These are phyloP conservation scores for Friedmanniomyces endolithicus DNA, from an alignment of 495 filamentous ascomycete species.

Conservation along the genomic window DNA sequence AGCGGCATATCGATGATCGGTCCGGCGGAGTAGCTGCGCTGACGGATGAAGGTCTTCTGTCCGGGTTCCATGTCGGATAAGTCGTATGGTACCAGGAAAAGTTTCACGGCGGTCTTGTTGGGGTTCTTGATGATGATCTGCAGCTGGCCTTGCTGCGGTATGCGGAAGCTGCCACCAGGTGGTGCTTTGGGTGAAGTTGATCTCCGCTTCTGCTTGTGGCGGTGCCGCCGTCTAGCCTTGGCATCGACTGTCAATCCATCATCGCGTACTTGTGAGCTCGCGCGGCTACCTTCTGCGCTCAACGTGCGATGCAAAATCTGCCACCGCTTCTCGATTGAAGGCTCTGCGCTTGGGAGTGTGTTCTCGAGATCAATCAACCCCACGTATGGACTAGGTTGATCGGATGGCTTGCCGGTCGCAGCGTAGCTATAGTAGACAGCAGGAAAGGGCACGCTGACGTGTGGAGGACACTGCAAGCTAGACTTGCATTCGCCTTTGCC, in stretches of 20 bases:
- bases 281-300: conserved; percentile 12
- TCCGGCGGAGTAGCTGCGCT: conserved; percentile 85
- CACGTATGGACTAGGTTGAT: conserved; percentile 83
- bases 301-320: conserved; percentile 29
- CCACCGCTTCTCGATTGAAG: conserved; percentile 34
- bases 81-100: conserved; percentile 93
- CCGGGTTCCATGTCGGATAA: conserved; percentile 89
- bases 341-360: conserved; percentile 40
- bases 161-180: conserved; percentile 80
- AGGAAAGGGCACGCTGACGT: conserved; percentile 86
- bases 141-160: conserved; percentile 87
- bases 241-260: conserved; percentile 4
- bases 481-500: conserved; percentile 83
- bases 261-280: conserved; percentile 9
- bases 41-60: conserved; percentile 91
- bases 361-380: conserved; percentile 88
- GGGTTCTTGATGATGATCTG: conserved; percentile 97
- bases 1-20: conserved; percentile 61
- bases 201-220: conserved; percentile 42
- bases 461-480: conserved; percentile 72
- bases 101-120: conserved; percentile 89
- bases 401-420: conserved; percentile 42
- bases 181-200: conserved; percentile 61
- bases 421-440: conserved; percentile 94
- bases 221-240: conserved; percentile 26